Conservation (phyloP, 805 yeast genomes). For the Ogataea haglerorum region DNA sequence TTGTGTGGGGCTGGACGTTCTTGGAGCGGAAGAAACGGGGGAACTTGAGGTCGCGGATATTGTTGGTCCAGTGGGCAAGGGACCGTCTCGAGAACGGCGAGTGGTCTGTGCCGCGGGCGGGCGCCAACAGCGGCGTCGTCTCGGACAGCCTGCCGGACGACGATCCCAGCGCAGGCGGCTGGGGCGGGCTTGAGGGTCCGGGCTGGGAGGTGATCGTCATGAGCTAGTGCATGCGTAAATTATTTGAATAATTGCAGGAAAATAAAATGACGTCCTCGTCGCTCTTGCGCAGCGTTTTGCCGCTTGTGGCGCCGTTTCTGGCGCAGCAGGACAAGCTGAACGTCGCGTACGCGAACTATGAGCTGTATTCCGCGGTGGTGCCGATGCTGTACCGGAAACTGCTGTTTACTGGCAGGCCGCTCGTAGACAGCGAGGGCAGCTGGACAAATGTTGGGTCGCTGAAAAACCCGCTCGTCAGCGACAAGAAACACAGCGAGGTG, state of each 20-base stretch:
- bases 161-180: background rate
- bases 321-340: constrained; percentile 39
- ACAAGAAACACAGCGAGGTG: constrained; percentile 36
- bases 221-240: background rate
- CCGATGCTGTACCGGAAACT: constrained; percentile 38
- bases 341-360: constrained; percentile 33
- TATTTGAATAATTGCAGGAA: background rate
- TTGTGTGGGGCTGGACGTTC: constrained; percentile 23
- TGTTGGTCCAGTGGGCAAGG: constrained; percentile 18
- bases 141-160: background rate
- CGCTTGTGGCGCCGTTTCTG: constrained; percentile 26
- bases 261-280: constrained; percentile 3
- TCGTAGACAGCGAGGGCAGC: constrained; percentile 32
- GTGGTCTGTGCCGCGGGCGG: background rate
- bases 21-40: constrained; percentile 14
- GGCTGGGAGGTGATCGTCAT: constrained; percentile 5
- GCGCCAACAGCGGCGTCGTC: constrained; percentile 2
- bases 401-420: constrained; percentile 35
- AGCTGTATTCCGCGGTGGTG: constrained; percentile 29
- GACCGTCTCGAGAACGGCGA: background rate
- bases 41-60: constrained; percentile 9
- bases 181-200: background rate
- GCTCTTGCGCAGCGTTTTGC: constrained; percentile 24
- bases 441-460: constrained; percentile 40
- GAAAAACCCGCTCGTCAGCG: constrained; percentile 32